phyloP scores from a whole-genome alignment of 2,329 filamentous ascomycete species.

The Verticillium alfalfae region DNA sequence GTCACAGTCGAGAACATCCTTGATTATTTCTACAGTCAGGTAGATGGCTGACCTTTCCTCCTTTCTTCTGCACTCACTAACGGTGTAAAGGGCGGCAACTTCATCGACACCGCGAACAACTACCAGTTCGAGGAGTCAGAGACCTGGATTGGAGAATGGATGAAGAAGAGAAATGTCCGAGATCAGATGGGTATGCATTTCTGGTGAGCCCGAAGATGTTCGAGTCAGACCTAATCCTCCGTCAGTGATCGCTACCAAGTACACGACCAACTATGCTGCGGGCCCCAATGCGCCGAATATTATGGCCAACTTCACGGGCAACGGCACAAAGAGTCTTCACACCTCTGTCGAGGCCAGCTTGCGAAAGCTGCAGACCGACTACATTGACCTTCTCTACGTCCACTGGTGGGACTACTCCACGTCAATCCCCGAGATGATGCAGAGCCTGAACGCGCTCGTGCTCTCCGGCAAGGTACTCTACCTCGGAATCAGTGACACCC shows the following conservation, averaged over 20 bases:
- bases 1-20: conserved; percentile 57
- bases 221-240: background rate
- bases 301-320: conserved; percentile 50
- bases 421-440: conserved; percentile 62
- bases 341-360: conserved; percentile 50
- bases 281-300: conserved; percentile 34
- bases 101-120: conserved; percentile 67
- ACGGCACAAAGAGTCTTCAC: conserved; percentile 56
- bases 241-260: conserved; percentile 64
- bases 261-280: conserved; percentile 51
- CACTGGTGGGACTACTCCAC: conserved; percentile 67
- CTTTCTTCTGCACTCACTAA: background rate
- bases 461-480: conserved; percentile 57
- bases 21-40: conserved; percentile 59
- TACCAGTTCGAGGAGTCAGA: conserved; percentile 62
- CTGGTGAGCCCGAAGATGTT: too few relatives aligned
- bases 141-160: conserved; percentile 65
- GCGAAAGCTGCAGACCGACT: conserved; percentile 59
- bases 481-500: conserved; percentile 62
- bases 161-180: conserved; percentile 56
- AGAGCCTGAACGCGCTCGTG: conserved; percentile 58
- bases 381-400: conserved; percentile 62
- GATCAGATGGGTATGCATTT: conserved; percentile 52
- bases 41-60: conserved; percentile 8
- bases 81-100: conserved; percentile 50